phyloP scores from a whole-genome alignment of 495 filamentous ascomycete species.

The Hyaloscypha hepaticicola region DNA sequence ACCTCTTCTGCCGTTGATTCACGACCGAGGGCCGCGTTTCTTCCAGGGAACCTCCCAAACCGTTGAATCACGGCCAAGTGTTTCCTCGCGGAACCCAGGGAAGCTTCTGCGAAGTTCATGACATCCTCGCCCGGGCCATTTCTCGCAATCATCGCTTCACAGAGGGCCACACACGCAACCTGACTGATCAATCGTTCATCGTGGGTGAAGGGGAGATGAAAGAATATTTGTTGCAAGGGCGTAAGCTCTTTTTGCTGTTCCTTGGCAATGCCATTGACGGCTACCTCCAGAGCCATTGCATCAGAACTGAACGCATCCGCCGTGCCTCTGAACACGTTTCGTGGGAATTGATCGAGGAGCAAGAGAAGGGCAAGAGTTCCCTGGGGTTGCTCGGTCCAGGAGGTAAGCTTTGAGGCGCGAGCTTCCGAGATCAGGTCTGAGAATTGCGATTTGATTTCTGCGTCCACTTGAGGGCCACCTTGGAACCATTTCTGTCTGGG shows the following conservation, averaged over 20 bases:
- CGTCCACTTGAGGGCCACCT: conserved; percentile 19
- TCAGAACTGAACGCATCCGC: conserved; percentile 33
- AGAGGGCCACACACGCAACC: conserved; percentile 32
- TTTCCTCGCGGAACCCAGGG: conserved; percentile 27
- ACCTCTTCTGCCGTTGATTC: conserved; percentile 30
- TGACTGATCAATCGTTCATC: conserved; percentile 37
- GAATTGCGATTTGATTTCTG: conserved; percentile 25
- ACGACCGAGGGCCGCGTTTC: conserved; percentile 29
- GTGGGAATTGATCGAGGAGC: conserved; percentile 29
- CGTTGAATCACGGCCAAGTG: conserved; percentile 33
- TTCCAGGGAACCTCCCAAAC: conserved; percentile 27
- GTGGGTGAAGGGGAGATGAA: conserved; percentile 41
- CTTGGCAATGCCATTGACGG: conserved; percentile 32
- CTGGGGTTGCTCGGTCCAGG: conserved; percentile 20
- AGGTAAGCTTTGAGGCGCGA: conserved; percentile 11
- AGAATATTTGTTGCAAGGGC: conserved; percentile 32
- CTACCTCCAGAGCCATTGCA: conserved; percentile 32
- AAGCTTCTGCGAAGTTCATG: conserved; percentile 24
- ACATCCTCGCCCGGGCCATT: conserved; percentile 23
- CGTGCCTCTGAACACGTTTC: conserved; percentile 25
- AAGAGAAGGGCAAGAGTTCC: conserved; percentile 25
- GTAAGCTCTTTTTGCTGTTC: conserved; percentile 35
- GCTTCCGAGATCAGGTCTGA: conserved; percentile 15
- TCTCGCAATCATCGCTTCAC: conserved; percentile 27
- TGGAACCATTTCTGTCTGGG: conserved; percentile 18